Percentiles rank a stretch among this genome's conserved stretches.
These are phyloP conservation scores for Colletotrichum sp. DNA, from an alignment of 2,329 filamentous ascomycete genomes.

Conservation along the genomic window DNA sequence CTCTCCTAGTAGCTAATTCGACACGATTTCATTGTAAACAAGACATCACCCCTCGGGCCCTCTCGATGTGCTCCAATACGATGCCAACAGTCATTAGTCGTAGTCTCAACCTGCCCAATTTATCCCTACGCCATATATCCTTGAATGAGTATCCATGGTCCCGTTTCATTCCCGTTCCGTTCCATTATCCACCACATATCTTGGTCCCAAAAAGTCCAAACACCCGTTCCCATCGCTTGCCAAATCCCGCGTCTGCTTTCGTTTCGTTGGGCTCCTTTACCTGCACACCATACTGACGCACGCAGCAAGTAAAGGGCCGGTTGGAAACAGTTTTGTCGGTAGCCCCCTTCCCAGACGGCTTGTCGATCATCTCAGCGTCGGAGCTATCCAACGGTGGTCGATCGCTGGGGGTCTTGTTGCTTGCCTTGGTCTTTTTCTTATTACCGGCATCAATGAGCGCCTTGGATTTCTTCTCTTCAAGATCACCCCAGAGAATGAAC, in stretches of 20 bases:
- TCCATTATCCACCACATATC: slow-evolving; percentile 40
- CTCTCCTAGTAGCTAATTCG: slow-evolving; percentile 5
- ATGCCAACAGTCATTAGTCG: neutral
- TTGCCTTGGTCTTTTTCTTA: slow-evolving; percentile 21
- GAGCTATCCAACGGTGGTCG: slow-evolving; percentile 44
- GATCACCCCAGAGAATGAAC: slow-evolving; percentile 83
- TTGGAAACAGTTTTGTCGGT: slow-evolving; percentile 46
- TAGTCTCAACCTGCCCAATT: neutral
- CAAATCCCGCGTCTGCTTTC: slow-evolving; percentile 50
- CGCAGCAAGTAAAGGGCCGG: slow-evolving; percentile 71
- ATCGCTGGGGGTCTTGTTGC: slow-evolving; percentile 19
- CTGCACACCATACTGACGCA: slow-evolving; percentile 72
- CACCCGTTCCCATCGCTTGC: slow-evolving; percentile 62
- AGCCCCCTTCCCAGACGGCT: neutral
- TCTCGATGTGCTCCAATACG: neutral
- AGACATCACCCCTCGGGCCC: neutral
- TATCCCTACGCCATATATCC: neutral
- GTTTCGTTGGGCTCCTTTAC: slow-evolving; percentile 41
- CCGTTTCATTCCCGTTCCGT: neutral
- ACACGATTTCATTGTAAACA: neutral
- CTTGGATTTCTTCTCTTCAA: slow-evolving; percentile 72
- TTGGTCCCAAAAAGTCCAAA: slow-evolving; percentile 71
- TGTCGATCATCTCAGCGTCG: slow-evolving; percentile 28
- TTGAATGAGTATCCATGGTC: neutral
- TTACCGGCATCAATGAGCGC: slow-evolving; percentile 31